phyloP scores from a whole-genome alignment of 2,329 filamentous ascomycete genomes.

The Beauveria caledonica region DNA sequence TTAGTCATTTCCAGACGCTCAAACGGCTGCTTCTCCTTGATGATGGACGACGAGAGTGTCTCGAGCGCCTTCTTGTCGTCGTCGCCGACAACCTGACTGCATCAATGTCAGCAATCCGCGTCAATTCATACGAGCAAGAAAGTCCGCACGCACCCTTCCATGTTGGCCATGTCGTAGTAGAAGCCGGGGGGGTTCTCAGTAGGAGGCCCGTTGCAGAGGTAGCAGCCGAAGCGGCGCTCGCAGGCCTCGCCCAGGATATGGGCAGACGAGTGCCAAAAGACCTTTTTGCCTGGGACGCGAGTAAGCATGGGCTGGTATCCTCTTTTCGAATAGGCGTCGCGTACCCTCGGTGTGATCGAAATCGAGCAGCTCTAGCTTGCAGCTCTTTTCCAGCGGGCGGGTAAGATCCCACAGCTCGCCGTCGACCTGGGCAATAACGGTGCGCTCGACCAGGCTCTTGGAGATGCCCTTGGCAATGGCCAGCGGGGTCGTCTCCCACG shows the following conservation, averaged over 20 bases:
- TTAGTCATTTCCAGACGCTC: conserved; percentile 85
- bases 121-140: background rate
- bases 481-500: conserved; percentile 86
- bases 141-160: conserved; percentile 24
- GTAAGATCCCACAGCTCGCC: conserved; percentile 88
- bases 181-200: conserved; percentile 71
- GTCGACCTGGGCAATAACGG: conserved; percentile 78
- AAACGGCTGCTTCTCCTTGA: conserved; percentile 96
- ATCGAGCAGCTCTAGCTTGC: conserved; percentile 73
- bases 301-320: background rate
- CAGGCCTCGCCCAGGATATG: conserved; percentile 94
- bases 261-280: conserved; percentile 96
- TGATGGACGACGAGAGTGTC: conserved; percentile 68
- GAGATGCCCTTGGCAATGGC: conserved; percentile 70
- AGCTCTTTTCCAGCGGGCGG: conserved; percentile 79
- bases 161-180: conserved; percentile 89
- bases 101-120: conserved; percentile 21
- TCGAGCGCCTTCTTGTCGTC: conserved; percentile 83
- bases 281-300: conserved; percentile 59
- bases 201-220: conserved; percentile 87
- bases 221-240: conserved; percentile 83
- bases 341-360: conserved; percentile 52
- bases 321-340: background rate
- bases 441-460: conserved; percentile 79
- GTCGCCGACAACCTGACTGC: conserved; percentile 61